Evolutionary conservation across 345 rosid species (phyloP).

Genomic region (Durio zibethinus): DNA sequence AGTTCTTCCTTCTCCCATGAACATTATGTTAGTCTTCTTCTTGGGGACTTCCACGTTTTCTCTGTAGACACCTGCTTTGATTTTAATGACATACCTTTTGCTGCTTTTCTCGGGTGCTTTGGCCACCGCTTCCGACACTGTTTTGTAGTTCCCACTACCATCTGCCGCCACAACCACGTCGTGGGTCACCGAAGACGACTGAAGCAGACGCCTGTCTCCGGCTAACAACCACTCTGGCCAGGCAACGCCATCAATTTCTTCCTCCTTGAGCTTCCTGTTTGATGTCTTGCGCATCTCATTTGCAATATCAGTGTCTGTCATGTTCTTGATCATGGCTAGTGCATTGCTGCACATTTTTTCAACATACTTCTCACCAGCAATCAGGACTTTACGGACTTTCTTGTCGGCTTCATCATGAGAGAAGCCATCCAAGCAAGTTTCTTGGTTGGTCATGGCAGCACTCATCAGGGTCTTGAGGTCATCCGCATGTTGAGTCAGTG

Average conservation of each 20-base stretch:
- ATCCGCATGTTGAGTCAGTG: slow-evolving; percentile 62
- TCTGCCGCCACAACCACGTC: slow-evolving; percentile 78
- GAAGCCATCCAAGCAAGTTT: slow-evolving; percentile 88
- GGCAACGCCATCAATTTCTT: slow-evolving; percentile 11
- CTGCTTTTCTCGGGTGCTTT: slow-evolving; percentile 65
- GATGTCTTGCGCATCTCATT: slow-evolving; percentile 21
- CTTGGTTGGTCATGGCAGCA: slow-evolving; percentile 89
- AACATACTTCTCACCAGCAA: slow-evolving; percentile 41
- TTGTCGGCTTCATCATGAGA: slow-evolving; percentile 55
- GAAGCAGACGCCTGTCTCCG: slow-evolving; percentile 65
- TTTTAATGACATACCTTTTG: slow-evolving; percentile 59
- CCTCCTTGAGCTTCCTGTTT: slow-evolving; percentile 38
- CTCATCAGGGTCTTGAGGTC: slow-evolving; percentile 81
- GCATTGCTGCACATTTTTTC: slow-evolving; percentile 51
- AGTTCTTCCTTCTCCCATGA: slow-evolving; percentile 70
- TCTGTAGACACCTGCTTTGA: slow-evolving; percentile 70
- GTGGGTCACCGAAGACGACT: slow-evolving; percentile 52
- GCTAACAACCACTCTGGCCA: slow-evolving; percentile 83
- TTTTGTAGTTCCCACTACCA: slow-evolving; percentile 68
- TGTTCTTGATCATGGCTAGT: slow-evolving; percentile 47
- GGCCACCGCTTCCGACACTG: slow-evolving; percentile 62
- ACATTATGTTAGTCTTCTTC: slow-evolving; percentile 67
- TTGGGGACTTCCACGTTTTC: slow-evolving; percentile 78
- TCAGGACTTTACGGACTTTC: slow-evolving; percentile 35
- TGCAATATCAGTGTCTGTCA: slow-evolving; percentile 48